Evolutionary conservation across 1,139 yeast genomes (phyloP), one percentile per base, ranked within the genome.

Genomic region (Taphrina flavorubra): DNA sequence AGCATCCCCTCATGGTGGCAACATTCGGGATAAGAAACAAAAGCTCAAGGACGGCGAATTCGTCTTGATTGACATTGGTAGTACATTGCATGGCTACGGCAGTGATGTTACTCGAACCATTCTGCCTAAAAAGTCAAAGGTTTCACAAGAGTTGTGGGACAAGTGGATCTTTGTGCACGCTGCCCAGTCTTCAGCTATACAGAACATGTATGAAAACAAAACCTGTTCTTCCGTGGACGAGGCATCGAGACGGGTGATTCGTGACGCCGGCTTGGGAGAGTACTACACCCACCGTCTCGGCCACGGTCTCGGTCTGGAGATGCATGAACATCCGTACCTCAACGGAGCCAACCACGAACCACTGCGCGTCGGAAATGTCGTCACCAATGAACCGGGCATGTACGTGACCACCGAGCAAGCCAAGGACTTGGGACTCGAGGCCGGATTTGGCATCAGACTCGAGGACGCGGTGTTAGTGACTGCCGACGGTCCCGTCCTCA

Each of bases 311-410:
- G 69, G 69, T 20, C 66, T 67, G 31, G 69, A 67, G 20, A 63
- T 61, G 58, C 69, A 67, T 51, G 69, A 67, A 25, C 47, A 53
- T 34, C 60, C 69, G n/a, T 67, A 55, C 51, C 56, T 67, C 31
- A 67, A 67, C 46, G 62, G 65, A 13, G 69, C 69, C 14, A 67
- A 67, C 16, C n/a, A 18, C 8, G 55, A 55, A 10, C 51, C 34
- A 2, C 39, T 34, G 51, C 6, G 51, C 16, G 36, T 51, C 16
- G 68, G 68, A 6, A 62, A 67, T 13, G 97, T 94, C 1, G 82
- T 94, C 58, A 94, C 99, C 0, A 86, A 94, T 42, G 99, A 94
- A 76, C 99, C 99, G 0, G 99, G 99, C 36, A 83, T 94, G 47
- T 94, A 94, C 76, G 85, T 95, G 57, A 98, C 98, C 0, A 81